These are phyloP conservation scores for Plasmodium inui DNA, from an alignment of 169 alveolate genomes.

Conservation along the genomic window DNA sequence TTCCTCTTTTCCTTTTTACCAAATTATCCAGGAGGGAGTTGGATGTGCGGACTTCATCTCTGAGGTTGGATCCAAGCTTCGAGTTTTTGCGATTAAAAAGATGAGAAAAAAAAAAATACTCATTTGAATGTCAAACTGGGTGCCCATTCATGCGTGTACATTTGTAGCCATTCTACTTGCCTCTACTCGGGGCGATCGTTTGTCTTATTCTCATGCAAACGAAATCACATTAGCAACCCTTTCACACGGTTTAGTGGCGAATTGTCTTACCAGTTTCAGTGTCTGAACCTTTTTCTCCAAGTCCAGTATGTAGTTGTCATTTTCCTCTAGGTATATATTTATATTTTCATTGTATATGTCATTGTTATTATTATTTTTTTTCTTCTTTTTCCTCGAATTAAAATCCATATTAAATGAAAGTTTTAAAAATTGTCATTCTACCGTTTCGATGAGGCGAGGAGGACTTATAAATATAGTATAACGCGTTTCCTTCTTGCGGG, in stretches of 20 bases:
- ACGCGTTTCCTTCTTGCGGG: not conserved
- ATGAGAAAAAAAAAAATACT: constrained; percentile 2
- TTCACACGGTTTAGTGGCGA: not conserved
- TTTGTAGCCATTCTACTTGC: not conserved
- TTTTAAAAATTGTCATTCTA: constrained; percentile 3
- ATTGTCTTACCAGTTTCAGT: constrained; percentile 33
- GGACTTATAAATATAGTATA: not conserved
- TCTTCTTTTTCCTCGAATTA: constrained; percentile 54
- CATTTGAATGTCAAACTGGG: not conserved
- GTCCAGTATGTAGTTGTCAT: constrained; percentile 68
- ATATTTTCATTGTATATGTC: constrained; percentile 64
- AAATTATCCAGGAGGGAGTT: constrained; percentile 54
- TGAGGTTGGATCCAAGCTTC: constrained; percentile 63
- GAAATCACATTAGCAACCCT: not conserved
- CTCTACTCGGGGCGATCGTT: not conserved
- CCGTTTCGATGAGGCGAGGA: not conserved
- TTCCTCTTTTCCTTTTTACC: constrained; percentile 24
- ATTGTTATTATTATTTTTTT: constrained; percentile 32
- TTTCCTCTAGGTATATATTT: constrained; percentile 70
- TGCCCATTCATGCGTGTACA: not conserved
- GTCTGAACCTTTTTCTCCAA: constrained; percentile 69
- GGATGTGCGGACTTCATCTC: constrained; percentile 71
- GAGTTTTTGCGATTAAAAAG: constrained; percentile 6
- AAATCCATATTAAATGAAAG: constrained; percentile 55
- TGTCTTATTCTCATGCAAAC: not conserved